Evolutionary conservation across 1,139 yeast genomes (phyloP).

Genomic region (Eremothecium cymbalariae): DNA sequence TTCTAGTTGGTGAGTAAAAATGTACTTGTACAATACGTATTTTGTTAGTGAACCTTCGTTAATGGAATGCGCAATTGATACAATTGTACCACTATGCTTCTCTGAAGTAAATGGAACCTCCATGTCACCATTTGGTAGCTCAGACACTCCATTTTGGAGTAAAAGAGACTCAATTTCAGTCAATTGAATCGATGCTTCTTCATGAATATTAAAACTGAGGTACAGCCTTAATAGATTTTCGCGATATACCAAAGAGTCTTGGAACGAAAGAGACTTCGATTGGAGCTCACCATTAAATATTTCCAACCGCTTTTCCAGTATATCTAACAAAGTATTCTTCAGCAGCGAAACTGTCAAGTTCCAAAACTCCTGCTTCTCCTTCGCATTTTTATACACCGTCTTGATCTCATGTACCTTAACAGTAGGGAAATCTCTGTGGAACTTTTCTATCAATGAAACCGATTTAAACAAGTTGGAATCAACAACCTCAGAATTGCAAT

Average conservation of each 20-base stretch:
- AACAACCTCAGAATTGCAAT: constrained; percentile 26
- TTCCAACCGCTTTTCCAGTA: constrained; percentile 22
- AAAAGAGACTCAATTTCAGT: constrained; percentile 13
- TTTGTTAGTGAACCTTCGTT: constrained; percentile 15
- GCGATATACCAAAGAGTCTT: constrained; percentile 14
- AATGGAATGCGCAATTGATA: constrained; percentile 11
- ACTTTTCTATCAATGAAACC: constrained; percentile 26
- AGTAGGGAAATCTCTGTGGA: constrained; percentile 29
- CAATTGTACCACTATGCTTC: constrained; percentile 6
- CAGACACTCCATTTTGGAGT: constrained; percentile 5
- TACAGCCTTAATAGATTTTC: constrained; percentile 25
- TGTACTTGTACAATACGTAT: constrained; percentile 18
- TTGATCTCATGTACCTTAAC: constrained; percentile 25
- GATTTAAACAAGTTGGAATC: constrained; percentile 30
- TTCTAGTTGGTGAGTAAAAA: constrained; percentile 20
- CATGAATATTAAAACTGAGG: constrained; percentile 21
- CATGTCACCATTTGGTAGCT: constrained; percentile 18
- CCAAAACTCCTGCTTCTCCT: constrained; percentile 29
- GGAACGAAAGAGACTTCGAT: constrained; percentile 7
- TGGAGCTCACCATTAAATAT: constrained; percentile 6
- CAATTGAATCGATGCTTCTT: constrained; percentile 23
- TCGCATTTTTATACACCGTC: constrained; percentile 29
- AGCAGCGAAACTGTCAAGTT: constrained; percentile 19
- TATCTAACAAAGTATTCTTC: constrained; percentile 19
- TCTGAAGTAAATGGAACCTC: constrained; percentile 17